Percentiles rank a stretch among this genome's conserved stretches.
Conservation (phyloP, 768 basidiomycete genomes). For the Lactarius quietus region DNA sequence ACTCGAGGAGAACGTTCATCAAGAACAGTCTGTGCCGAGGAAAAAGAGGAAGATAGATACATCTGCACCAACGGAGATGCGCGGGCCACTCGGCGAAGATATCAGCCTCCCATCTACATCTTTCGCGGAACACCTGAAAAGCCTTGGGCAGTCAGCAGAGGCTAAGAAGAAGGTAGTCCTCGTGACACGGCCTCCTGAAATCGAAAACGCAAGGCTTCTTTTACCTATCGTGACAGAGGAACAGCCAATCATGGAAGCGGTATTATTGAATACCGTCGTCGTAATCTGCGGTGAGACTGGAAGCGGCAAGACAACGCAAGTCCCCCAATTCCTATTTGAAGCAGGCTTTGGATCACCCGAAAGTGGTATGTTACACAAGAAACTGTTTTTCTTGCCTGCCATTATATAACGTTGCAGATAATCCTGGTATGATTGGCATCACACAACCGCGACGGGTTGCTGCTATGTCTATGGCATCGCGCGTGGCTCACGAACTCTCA, state of each 20-base stretch:
- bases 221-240: conserved; percentile 93
- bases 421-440: conserved; percentile 96
- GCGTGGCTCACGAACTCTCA: conserved; percentile 91
- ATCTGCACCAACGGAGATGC: conserved; percentile 41
- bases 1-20: background rate
- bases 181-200: conserved; percentile 62
- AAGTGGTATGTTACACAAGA: conserved; percentile 54
- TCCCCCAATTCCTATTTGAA: conserved; percentile 98
- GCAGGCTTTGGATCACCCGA: conserved; percentile 85
- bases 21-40: conserved; percentile 22
- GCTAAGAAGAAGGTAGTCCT: conserved; percentile 41
- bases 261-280: conserved; percentile 81
- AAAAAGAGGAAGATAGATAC: conserved; percentile 50
- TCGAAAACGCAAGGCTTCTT: conserved; percentile 71
- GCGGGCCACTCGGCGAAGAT: conserved; percentile 79
- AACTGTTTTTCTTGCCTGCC: background rate
- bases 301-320: conserved; percentile 97
- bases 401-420: conserved; percentile 50
- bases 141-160: conserved; percentile 20
- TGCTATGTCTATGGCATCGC: conserved; percentile 91
- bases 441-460: conserved; percentile 98
- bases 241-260: conserved; percentile 89
- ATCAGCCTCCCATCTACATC: conserved; percentile 62
- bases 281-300: conserved; percentile 94
- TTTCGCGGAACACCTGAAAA: conserved; percentile 51